A percentile compares a stretch with the other conserved stretches of the same genome.
These are phyloP conservation scores for Exserohilum rostratum DNA, from an alignment of 2,329 filamentous ascomycete genomes.

Conservation along the genomic window DNA sequence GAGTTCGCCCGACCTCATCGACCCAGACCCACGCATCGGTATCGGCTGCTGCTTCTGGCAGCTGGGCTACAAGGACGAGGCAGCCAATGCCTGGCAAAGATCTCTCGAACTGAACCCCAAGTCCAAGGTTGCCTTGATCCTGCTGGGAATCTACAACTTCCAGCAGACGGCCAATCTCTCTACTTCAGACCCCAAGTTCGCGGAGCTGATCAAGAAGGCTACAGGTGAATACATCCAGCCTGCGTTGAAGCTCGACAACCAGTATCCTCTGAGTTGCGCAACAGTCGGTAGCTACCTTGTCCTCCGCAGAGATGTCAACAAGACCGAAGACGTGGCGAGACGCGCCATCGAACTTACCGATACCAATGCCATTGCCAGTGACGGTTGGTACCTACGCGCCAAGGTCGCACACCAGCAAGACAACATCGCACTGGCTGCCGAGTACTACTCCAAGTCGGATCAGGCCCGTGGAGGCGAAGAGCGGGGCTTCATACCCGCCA, in stretches of 20 bases:
- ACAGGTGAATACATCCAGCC: conserved; percentile 95
- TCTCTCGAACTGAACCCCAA: conserved; percentile 80
- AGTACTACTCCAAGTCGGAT: conserved; percentile 89
- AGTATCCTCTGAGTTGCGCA: conserved; percentile 85
- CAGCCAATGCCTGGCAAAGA: conserved; percentile 87
- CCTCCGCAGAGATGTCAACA: conserved; percentile 76
- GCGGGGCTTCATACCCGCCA: conserved; percentile 87
- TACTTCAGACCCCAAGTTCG: conserved; percentile 83
- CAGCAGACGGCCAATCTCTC: conserved; percentile 83
- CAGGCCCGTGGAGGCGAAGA: conserved; percentile 91
- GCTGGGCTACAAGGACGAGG: conserved; percentile 90
- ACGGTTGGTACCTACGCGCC: conserved; percentile 95
- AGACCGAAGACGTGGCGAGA: conserved; percentile 84
- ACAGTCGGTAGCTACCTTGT: conserved; percentile 92
- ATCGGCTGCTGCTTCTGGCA: conserved; percentile 98
- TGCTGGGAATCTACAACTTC: conserved; percentile 89
- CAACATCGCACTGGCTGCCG: conserved; percentile 74
- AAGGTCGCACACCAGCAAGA: conserved; percentile 87
- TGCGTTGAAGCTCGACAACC: conserved; percentile 91
- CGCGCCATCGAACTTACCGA: conserved; percentile 96
- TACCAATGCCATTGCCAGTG: conserved; percentile 93
- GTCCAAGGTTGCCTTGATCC: conserved; percentile 87
- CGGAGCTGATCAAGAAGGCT: conserved; percentile 84
- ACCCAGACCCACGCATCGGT: conserved; percentile 93
- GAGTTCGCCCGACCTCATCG: conserved; percentile 84